Base-by-base conservation (phyloP, 495 filamentous ascomycete genomes). In the Penicillium pancosmium region DNA sequence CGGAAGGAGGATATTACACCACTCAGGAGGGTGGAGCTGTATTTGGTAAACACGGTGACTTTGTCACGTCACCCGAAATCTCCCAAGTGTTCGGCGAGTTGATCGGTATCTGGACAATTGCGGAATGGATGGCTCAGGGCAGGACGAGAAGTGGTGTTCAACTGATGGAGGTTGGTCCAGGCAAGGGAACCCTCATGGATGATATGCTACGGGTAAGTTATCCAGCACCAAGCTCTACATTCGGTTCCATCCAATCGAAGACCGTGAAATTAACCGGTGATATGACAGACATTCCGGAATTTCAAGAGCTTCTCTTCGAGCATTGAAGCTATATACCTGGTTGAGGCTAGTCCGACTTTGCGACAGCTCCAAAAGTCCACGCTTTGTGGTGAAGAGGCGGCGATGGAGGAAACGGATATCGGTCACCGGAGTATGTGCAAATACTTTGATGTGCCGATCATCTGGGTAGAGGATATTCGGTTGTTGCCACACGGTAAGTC, bases 81-180 rank as follows among this genome's bases (percentile, higher is more conserved):
- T 96, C 92, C 3, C 94, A 98, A 70, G 84, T 97, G 15, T 98
- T 98, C 76, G 94, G 94, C 21, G 94, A 98, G 72, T 81, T 98
- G 16, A 76, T 97, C 48, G 94, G 92, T 1, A 83, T 98, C 65
- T 98, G 94, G 94, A 85, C 95, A 47, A 86, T 97, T 27, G 82
- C 95, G 33, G 94, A 98, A 79, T 98, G 94, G 93, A 89, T 98
- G 75, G 84, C 88, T 25, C 94, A 98, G 69, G 93, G 92, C 8
- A 78, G 82, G 52, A 85, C 77, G 50, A 85, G 70, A 53, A 80
- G 80, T 35, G 88, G 89, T 23, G 85, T 97, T 16, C 87, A 97
- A 64, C 73, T 98, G 55, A 89, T 98, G 63, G 94, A 98, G 70
- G 85, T 97, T 60, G 94, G 94, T 0, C 94, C 94, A 16, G 94